phyloP scores from a whole-genome alignment of 164 flowering plant species.

The Magnolia changhungtana region DNA sequence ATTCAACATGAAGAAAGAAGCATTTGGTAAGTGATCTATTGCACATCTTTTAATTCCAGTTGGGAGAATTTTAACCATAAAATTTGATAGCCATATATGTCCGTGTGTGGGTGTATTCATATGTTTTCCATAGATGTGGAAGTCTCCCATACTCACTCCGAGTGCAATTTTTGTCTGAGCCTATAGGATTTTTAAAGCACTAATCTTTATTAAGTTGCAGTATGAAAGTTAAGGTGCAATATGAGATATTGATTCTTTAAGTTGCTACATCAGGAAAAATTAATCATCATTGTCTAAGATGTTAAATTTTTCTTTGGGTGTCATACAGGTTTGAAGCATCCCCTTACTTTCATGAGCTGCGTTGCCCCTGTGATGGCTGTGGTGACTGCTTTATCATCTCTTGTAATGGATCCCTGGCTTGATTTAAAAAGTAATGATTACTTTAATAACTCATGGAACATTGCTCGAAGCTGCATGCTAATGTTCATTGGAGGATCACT shows the following conservation, averaged over 20 bases:
- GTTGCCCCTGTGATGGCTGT: constrained; percentile 94
- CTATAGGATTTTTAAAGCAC: not conserved
- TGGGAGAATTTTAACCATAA: not conserved
- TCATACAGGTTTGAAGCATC: constrained; percentile 81
- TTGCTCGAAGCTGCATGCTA: constrained; percentile 65
- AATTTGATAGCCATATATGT: not conserved
- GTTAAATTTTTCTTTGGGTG: constrained; percentile 8
- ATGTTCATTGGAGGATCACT: constrained; percentile 94
- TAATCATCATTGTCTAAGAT: not conserved
- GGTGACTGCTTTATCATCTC: constrained; percentile 73
- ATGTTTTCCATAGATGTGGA: not conserved
- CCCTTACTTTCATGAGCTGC: constrained; percentile 90
- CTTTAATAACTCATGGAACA: constrained; percentile 71
- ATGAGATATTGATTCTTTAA: not conserved
- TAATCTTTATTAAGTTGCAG: not conserved
- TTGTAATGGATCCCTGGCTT: constrained; percentile 83
- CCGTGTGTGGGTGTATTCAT: not conserved
- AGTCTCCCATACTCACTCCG: not conserved
- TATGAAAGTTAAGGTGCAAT: no score
- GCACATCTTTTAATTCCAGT: not conserved
- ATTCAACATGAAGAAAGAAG: constrained; percentile 68
- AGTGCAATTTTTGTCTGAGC: not conserved
- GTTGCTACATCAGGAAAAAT: not conserved
- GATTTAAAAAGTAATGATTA: constrained; percentile 59
- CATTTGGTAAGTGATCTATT: constrained; percentile 63